Evolutionary conservation across 73 alveolate genomes (phyloP).

Genomic region (Paramecium pentaurelia): DNA sequence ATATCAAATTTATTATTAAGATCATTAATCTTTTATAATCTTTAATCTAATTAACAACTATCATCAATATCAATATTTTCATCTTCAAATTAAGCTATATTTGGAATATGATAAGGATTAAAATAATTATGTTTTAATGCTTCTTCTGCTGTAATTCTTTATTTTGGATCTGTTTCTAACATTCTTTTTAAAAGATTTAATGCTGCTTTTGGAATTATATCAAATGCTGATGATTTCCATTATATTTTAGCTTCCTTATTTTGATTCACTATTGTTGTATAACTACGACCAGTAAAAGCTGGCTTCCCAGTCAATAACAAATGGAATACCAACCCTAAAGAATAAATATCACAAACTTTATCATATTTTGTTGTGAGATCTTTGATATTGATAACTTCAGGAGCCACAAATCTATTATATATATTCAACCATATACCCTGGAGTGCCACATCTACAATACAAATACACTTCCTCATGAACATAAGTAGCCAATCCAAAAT

Average conservation of each 20-base stretch:
- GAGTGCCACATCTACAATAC: slow-evolving; percentile 61
- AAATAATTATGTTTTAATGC: slow-evolving; percentile 72
- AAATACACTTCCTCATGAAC: slow-evolving; percentile 40
- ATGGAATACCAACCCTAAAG: slow-evolving; percentile 54
- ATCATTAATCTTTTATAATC: slow-evolving; percentile 2
- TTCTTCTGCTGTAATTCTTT: slow-evolving; percentile 81
- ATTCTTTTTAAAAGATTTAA: slow-evolving; percentile 63
- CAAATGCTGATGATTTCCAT: slow-evolving; percentile 21
- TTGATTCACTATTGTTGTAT: slow-evolving; percentile 34
- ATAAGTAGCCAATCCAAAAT: slow-evolving; percentile 57
- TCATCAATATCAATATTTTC: slow-evolving; percentile 11
- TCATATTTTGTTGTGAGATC: slow-evolving; percentile 59
- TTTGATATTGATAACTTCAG: slow-evolving; percentile 62
- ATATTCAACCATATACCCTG: not conserved
- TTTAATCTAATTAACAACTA: not conserved
- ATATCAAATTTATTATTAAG: slow-evolving; percentile 25
- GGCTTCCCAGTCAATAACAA: slow-evolving; percentile 48
- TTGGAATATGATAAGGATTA: not conserved
- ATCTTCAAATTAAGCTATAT: slow-evolving; percentile 4
- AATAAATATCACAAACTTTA: slow-evolving; percentile 54
- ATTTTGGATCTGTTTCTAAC: slow-evolving; percentile 76
- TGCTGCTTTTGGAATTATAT: slow-evolving; percentile 34
- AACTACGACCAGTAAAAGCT: slow-evolving; percentile 31
- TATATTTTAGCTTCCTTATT: slow-evolving; percentile 37
- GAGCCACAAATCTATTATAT: slow-evolving; percentile 50